Conservation (phyloP, 768 basidiomycete genomes). For the Lactifluus subvellereus region DNA sequence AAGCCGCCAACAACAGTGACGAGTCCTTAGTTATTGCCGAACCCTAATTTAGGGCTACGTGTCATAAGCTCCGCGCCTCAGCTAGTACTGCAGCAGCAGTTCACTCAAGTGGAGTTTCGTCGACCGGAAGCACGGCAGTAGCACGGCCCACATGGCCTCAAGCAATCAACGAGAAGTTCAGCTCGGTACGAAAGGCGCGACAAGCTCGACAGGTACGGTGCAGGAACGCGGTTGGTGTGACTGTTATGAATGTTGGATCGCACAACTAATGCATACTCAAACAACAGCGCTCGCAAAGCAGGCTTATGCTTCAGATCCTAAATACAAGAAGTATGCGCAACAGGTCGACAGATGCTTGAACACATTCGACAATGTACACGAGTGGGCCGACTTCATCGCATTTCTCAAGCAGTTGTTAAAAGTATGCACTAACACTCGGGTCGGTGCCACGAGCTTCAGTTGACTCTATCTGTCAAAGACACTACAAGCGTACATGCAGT, state of each 20-base stretch:
- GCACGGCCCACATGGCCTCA: slow-evolving; percentile 3
- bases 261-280: slow-evolving; percentile 4
- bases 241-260: neutral
- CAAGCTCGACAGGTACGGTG: slow-evolving; percentile 31
- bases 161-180: neutral
- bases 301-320: slow-evolving; percentile 71
- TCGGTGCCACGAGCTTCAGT: neutral
- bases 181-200: slow-evolving; percentile 16
- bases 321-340: slow-evolving; percentile 88
- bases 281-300: slow-evolving; percentile 46
- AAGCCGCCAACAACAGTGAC: neutral
- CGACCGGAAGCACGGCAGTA: neutral
- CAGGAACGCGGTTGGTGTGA: slow-evolving; percentile 46
- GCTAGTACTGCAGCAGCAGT: slow-evolving; percentile 39
- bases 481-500: slow-evolving; percentile 88
- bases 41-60: slow-evolving; percentile 14
- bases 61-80: slow-evolving; percentile 52
- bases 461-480: slow-evolving; percentile 45
- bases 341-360: slow-evolving; percentile 91
- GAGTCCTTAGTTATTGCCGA: neutral
- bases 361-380: slow-evolving; percentile 92
- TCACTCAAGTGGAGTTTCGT: slow-evolving; percentile 33
- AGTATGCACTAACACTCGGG: slow-evolving; percentile 38
- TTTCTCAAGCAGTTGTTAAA: slow-evolving; percentile 93
- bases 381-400: slow-evolving; percentile 99